phyloP scores from a whole-genome alignment of 768 basidiomycete genomes.

The Lentinus tigrinus region DNA sequence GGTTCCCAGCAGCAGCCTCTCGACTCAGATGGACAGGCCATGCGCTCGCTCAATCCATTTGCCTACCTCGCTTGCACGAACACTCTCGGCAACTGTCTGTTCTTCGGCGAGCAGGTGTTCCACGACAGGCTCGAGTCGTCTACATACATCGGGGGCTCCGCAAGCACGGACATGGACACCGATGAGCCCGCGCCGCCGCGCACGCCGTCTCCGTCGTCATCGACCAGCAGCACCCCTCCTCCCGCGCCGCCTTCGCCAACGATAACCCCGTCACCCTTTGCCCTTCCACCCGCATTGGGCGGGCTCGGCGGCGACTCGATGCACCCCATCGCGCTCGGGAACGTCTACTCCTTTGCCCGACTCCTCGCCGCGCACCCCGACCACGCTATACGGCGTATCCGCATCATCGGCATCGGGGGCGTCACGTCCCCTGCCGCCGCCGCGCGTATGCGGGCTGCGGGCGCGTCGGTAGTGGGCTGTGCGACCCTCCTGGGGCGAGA shows the following conservation, averaged over 20 bases:
- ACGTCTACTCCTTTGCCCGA: constrained; percentile 60
- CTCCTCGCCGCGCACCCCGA: constrained; percentile 46
- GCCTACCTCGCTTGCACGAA: constrained; percentile 81
- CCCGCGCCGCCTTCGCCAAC: constrained; percentile 10
- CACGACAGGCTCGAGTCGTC: constrained; percentile 11
- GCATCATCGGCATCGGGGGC: constrained; percentile 81
- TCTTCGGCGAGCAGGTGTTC: constrained; percentile 56
- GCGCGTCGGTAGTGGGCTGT: constrained; percentile 70
- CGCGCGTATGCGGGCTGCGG: constrained; percentile 69
- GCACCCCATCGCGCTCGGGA: constrained; percentile 78
- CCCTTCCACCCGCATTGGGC: constrained; percentile 63
- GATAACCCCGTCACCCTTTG: constrained; percentile 36
- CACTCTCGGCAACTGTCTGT: constrained; percentile 69
- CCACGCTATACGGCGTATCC: constrained; percentile 45
- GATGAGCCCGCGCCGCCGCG: constrained; percentile 4
- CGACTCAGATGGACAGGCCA: constrained; percentile 1
- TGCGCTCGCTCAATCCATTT: constrained; percentile 44
- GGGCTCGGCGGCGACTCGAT: constrained; percentile 77
- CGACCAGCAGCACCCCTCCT: constrained; percentile 12
- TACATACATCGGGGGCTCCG: background rate
- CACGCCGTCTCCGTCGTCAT: background rate
- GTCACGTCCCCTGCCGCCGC: constrained; percentile 62
- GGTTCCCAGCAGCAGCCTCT: constrained; percentile 1
- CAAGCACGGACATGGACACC: constrained; percentile 1
- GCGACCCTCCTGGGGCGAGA: constrained; percentile 48